Evolutionary conservation across 1,139 yeast genomes (phyloP).

Genomic region (Geotrichum fermentans): DNA sequence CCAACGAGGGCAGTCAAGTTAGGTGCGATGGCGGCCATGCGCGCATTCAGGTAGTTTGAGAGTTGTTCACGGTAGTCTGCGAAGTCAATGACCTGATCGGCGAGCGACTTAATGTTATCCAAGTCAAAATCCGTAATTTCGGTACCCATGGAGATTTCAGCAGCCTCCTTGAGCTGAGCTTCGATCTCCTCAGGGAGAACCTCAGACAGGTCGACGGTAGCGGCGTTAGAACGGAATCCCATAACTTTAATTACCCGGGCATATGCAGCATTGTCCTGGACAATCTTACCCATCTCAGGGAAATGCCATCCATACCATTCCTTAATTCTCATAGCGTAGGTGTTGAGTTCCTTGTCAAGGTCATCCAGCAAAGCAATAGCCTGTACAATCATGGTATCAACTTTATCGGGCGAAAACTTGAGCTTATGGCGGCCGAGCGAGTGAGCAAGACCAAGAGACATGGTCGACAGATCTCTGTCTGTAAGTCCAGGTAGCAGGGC

Average conservation of each 20-base stretch:
- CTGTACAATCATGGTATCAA: slow-evolving; percentile 97
- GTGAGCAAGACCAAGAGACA: slow-evolving; percentile 91
- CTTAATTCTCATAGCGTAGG: slow-evolving; percentile 97
- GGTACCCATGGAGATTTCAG: slow-evolving; percentile 98
- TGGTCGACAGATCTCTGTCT: slow-evolving; percentile 78
- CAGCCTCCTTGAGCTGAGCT: slow-evolving; percentile 65
- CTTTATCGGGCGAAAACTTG: slow-evolving; percentile 95
- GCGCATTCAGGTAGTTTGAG: slow-evolving; percentile 81
- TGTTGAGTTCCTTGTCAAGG: slow-evolving; percentile 93
- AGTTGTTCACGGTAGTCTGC: slow-evolving; percentile 88
- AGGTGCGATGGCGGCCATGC: slow-evolving; percentile 98
- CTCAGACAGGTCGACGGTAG: slow-evolving; percentile 84
- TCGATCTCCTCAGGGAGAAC: slow-evolving; percentile 71
- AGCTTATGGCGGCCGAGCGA: slow-evolving; percentile 96
- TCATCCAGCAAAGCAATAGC: slow-evolving; percentile 96
- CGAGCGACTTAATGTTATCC: slow-evolving; percentile 83
- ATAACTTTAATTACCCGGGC: slow-evolving; percentile 87
- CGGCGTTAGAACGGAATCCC: slow-evolving; percentile 91
- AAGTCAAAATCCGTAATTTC: slow-evolving; percentile 93
- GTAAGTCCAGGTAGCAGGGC: slow-evolving; percentile 90
- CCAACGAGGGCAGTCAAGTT: slow-evolving; percentile 94
- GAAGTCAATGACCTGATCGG: slow-evolving; percentile 88
- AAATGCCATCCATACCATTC: slow-evolving; percentile 99
- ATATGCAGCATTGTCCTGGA: slow-evolving; percentile 61
- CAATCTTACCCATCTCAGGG: slow-evolving; percentile 96